A percentile compares a stretch with the other conserved stretches of the same genome.
Conservation (phyloP, 805 yeast genomes). For the Kuraishia cidri region DNA sequence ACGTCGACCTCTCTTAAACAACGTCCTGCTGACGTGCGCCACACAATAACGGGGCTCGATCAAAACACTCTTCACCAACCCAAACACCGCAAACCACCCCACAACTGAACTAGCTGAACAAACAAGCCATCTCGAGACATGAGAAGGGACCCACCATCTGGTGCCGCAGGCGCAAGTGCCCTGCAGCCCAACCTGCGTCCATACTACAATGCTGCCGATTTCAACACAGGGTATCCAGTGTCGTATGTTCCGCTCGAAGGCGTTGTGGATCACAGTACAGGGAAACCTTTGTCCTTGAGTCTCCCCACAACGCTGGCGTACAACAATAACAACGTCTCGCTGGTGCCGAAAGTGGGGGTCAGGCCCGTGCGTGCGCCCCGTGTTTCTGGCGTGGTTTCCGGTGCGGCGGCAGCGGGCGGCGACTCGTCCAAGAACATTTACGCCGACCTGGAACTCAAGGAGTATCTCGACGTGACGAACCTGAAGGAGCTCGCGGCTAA, state of each 20-base stretch:
- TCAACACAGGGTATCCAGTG: slow-evolving; percentile 22
- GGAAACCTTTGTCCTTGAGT: slow-evolving; percentile 21
- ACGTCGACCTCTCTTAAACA: no score
- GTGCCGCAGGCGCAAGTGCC: no score
- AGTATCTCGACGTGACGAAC: slow-evolving; percentile 52
- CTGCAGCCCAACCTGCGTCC: no score
- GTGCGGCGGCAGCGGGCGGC: background rate
- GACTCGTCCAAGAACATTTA: slow-evolving; percentile 24
- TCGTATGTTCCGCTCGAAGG: slow-evolving; percentile 22
- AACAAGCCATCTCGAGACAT: no score
- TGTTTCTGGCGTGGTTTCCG: background rate
- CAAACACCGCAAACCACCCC: no score
- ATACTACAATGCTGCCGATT: slow-evolving; percentile 18
- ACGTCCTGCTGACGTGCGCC: no score
- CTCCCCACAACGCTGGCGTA: slow-evolving; percentile 15
- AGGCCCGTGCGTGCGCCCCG: slow-evolving; percentile 1
- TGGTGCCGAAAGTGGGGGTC: background rate
- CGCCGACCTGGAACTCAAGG: slow-evolving; percentile 55
- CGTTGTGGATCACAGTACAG: slow-evolving; percentile 21
- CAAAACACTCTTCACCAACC: no score
- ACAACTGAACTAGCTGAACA: no score
- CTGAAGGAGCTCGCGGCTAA: slow-evolving; percentile 48
- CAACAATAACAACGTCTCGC: slow-evolving; percentile 5
- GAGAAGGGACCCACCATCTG: no score
- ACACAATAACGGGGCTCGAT: no score